A percentile compares a stretch with the other conserved stretches of the same genome.
Conservation (phyloP, 2,329 filamentous ascomycete genomes). For the Fusarium torreyae region DNA sequence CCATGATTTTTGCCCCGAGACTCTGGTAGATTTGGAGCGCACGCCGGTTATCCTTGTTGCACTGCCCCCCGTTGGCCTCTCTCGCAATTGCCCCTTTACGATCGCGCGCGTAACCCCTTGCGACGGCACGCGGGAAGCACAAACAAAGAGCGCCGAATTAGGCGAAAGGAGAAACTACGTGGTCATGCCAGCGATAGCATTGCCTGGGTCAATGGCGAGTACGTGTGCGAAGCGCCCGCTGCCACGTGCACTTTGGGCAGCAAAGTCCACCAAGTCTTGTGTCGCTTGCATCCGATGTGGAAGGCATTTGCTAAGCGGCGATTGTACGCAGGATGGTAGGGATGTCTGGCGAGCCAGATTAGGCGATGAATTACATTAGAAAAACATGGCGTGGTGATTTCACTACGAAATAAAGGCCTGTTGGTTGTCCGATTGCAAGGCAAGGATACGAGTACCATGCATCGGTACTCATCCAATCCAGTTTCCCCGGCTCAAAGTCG, state of each 20-base stretch:
- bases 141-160: neutral
- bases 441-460: neutral
- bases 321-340: slow-evolving; percentile 13
- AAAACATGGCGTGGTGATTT: neutral
- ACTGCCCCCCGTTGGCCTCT: slow-evolving; percentile 12
- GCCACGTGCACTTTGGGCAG: slow-evolving; percentile 5
- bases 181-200: slow-evolving; percentile 17
- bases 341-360: slow-evolving; percentile 3
- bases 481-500: slow-evolving; percentile 7
- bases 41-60: slow-evolving; percentile 12
- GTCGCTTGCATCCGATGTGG: slow-evolving; percentile 5
- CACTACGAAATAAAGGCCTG: neutral
- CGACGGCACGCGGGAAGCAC: slow-evolving; percentile 15
- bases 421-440: neutral
- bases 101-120: slow-evolving; percentile 11
- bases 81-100: slow-evolving; percentile 12
- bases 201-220: slow-evolving; percentile 13
- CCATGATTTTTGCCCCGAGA: slow-evolving; percentile 17
- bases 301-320: slow-evolving; percentile 16
- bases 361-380: neutral
- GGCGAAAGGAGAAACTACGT: neutral
- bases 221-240: slow-evolving; percentile 11
- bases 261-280: slow-evolving; percentile 7
- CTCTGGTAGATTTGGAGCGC: slow-evolving; percentile 21
- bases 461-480: slow-evolving; percentile 4